Evolutionary conservation across 2,329 filamentous ascomycete genomes (phyloP).

Genomic region (Exserohilum turcica): DNA sequence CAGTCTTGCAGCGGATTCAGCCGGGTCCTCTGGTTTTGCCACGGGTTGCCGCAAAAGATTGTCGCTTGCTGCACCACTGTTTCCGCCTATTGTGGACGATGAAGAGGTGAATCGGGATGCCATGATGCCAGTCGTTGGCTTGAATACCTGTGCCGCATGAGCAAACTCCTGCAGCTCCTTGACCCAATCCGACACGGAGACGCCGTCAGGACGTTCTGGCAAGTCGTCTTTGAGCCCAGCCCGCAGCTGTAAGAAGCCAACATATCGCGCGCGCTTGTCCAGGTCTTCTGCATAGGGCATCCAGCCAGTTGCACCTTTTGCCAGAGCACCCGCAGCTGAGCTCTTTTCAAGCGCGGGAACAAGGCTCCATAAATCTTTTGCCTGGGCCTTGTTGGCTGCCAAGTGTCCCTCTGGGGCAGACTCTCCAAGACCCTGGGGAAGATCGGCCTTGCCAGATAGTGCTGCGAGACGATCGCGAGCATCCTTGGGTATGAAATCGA

Average conservation of each 20-base stretch:
- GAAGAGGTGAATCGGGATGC: slow-evolving; percentile 84
- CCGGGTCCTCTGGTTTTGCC: slow-evolving; percentile 71
- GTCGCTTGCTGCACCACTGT: slow-evolving; percentile 35
- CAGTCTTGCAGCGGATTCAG: slow-evolving; percentile 82
- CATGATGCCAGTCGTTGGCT: slow-evolving; percentile 90
- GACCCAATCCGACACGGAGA: slow-evolving; percentile 73
- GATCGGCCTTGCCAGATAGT: slow-evolving; percentile 73
- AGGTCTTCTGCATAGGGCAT: slow-evolving; percentile 86
- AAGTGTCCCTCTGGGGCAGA: slow-evolving; percentile 67
- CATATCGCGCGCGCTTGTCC: slow-evolving; percentile 78
- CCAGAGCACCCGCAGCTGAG: slow-evolving; percentile 53
- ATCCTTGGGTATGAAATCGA: slow-evolving; percentile 83
- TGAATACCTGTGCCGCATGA: slow-evolving; percentile 78
- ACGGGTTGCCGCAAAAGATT: slow-evolving; percentile 55
- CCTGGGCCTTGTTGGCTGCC: slow-evolving; percentile 66
- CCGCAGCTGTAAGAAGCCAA: slow-evolving; percentile 77
- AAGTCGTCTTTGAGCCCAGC: slow-evolving; percentile 64
- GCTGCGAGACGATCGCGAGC: slow-evolving; percentile 77
- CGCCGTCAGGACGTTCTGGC: slow-evolving; percentile 60
- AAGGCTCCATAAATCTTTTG: slow-evolving; percentile 58
- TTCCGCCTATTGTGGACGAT: slow-evolving; percentile 41
- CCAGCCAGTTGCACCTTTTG: slow-evolving; percentile 63
- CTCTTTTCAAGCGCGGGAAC: slow-evolving; percentile 51
- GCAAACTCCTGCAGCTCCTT: slow-evolving; percentile 81
- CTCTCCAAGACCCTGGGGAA: slow-evolving; percentile 80